These are phyloP conservation scores for Rheum nobile DNA, from an alignment of 148 eudicot species.

Conservation along the genomic window DNA sequence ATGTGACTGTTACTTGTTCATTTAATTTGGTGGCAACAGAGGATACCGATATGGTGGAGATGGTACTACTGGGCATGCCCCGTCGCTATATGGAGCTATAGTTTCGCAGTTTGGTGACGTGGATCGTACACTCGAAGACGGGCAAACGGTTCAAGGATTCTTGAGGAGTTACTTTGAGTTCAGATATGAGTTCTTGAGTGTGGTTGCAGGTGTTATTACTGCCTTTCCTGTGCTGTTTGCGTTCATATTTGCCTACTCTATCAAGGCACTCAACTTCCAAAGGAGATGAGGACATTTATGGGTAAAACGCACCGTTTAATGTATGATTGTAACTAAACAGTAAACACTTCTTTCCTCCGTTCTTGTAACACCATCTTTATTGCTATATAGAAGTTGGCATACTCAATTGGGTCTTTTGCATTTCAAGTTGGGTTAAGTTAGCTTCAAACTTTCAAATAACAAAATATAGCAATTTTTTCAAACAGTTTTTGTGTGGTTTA, in stretches of 20 bases:
- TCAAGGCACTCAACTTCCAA: conserved; percentile 7
- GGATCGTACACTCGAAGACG: neutral
- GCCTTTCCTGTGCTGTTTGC: neutral
- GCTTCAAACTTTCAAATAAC: no score
- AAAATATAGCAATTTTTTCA: no score
- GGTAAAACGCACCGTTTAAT: no score
- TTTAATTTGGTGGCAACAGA: neutral
- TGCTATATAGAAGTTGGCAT: no score
- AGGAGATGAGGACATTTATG: conserved; percentile 5
- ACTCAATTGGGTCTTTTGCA: no score
- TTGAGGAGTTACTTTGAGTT: conserved; percentile 5
- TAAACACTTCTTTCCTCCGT: no score
- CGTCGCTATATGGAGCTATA: neutral
- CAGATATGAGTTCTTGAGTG: neutral
- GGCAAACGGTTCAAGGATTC: neutral
- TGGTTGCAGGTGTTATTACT: neutral
- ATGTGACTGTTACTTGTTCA: no score
- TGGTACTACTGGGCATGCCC: conserved; percentile 6
- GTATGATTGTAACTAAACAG: no score
- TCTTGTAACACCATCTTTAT: no score
- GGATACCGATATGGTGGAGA: conserved; percentile 9
- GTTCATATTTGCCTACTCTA: neutral
- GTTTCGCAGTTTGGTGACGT: conserved; percentile 1
- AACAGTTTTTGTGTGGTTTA: no score
- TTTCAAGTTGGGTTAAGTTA: no score